phyloP scores from a whole-genome alignment of 345 rosid genomes.

The Salix viminalis region DNA sequence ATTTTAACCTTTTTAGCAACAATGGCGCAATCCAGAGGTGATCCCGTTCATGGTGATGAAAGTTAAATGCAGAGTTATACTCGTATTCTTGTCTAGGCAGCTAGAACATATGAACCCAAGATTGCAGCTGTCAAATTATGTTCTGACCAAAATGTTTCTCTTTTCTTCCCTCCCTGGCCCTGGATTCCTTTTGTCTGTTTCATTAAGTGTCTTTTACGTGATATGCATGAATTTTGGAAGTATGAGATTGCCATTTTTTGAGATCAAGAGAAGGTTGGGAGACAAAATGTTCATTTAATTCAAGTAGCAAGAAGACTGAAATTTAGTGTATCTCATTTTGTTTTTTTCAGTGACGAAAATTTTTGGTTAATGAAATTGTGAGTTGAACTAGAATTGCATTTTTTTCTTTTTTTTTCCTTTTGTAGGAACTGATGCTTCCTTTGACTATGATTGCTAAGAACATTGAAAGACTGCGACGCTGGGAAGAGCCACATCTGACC shows the following conservation, averaged over 20 bases:
- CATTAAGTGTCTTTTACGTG: neutral
- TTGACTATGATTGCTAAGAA: constrained; percentile 49
- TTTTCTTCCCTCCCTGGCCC: neutral
- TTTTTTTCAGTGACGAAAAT: neutral
- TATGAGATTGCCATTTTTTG: neutral
- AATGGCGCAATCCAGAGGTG: neutral
- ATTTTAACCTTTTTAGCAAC: neutral
- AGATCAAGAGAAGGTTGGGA: neutral
- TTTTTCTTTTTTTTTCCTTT: neutral
- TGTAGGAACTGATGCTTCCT: constrained; percentile 88
- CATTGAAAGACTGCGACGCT: constrained; percentile 64
- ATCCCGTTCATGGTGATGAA: neutral
- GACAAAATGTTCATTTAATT: neutral
- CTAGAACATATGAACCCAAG: neutral
- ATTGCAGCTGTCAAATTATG: neutral
- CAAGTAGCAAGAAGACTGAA: neutral
- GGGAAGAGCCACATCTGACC: constrained; percentile 93
- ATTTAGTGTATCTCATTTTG: neutral
- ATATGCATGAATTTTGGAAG: neutral
- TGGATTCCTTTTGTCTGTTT: neutral
- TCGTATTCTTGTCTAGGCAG: neutral
- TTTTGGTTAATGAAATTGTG: neutral
- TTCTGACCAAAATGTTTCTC: neutral
- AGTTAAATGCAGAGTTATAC: too few relatives aligned
- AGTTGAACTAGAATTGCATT: neutral